phyloP scores from a whole-genome alignment of 441 rosid genomes.

The Eutrema salsugineum region DNA sequence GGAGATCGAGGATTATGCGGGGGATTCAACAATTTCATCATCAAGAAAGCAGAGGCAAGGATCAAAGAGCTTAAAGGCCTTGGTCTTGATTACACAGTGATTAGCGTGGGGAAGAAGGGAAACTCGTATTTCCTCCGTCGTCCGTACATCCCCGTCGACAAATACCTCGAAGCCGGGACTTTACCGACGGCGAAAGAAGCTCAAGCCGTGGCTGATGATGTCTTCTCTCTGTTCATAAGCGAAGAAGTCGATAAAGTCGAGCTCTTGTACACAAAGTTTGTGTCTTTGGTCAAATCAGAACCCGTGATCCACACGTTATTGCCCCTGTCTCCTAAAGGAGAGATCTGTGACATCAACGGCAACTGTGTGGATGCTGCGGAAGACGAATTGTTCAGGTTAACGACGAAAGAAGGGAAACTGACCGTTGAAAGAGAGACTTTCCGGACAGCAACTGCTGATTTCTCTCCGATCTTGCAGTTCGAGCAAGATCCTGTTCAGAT shows the following conservation, averaged over 20 bases:
- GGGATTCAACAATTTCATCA: slow-evolving; percentile 57
- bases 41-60: slow-evolving; percentile 75
- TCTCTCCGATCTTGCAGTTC: slow-evolving; percentile 76
- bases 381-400: slow-evolving; percentile 85
- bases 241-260: slow-evolving; percentile 96
- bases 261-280: slow-evolving; percentile 87
- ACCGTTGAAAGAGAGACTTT: slow-evolving; percentile 69
- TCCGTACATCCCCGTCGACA: slow-evolving; percentile 76
- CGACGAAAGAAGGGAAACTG: slow-evolving; percentile 85
- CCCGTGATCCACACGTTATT: slow-evolving; percentile 91
- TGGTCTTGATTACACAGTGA: slow-evolving; percentile 68
- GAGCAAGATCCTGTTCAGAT: slow-evolving; percentile 99
- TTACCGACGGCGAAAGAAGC: slow-evolving; percentile 94
- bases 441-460: slow-evolving; percentile 46
- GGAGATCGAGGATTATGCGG: slow-evolving; percentile 96
- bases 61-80: slow-evolving; percentile 62
- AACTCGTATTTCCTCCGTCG: slow-evolving; percentile 69
- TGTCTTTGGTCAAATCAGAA: slow-evolving; percentile 80
- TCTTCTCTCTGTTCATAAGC: slow-evolving; percentile 78
- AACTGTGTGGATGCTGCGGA: slow-evolving; percentile 87
- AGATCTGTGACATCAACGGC: slow-evolving; percentile 81
- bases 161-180: slow-evolving; percentile 47
- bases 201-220: slow-evolving; percentile 87
- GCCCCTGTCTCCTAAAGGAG: slow-evolving; percentile 87
- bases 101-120: slow-evolving; percentile 92